Percentiles rank a stretch among this genome's conserved stretches.
These are phyloP conservation scores for Endothia cerciana DNA, from an alignment of 2,329 filamentous ascomycete genomes.

Conservation along the genomic window DNA sequence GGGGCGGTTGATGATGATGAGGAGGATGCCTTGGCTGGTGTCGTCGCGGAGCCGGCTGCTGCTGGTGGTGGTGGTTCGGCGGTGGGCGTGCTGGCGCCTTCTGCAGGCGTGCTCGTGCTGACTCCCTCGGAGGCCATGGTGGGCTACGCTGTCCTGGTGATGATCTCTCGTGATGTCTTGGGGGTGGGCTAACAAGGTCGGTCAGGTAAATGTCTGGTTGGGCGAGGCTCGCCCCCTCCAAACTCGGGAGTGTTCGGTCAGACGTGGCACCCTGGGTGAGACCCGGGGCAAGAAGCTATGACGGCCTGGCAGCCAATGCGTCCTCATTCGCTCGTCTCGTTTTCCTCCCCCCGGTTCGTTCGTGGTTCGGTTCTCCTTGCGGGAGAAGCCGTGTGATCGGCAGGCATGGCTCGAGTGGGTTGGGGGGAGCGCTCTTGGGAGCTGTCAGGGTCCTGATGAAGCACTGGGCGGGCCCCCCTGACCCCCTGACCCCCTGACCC, in stretches of 20 bases:
- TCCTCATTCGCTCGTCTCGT: neutral
- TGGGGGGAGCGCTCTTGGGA: constrained; percentile 6
- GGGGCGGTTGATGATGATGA: too few species aligned
- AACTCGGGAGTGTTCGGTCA: too few species aligned
- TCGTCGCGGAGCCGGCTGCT: neutral
- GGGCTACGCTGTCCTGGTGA: constrained; percentile 4
- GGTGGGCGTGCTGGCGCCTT: constrained; percentile 12
- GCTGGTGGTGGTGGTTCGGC: constrained; percentile 8
- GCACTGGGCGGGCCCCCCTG: neutral
- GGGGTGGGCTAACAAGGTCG: too few species aligned
- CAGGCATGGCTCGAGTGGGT: constrained; percentile 13
- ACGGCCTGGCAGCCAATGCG: constrained; percentile 16
- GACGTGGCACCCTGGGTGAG: constrained; percentile 18
- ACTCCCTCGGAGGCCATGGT: constrained; percentile 26
- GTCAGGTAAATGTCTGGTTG: too few species aligned
- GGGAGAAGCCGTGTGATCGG: neutral
- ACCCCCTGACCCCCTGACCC: too few species aligned
- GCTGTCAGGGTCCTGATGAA: constrained; percentile 7
- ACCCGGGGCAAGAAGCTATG: constrained; percentile 8
- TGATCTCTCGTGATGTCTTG: neutral
- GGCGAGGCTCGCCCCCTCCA: too few species aligned
- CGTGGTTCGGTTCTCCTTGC: neutral
- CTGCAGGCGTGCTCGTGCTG: neutral
- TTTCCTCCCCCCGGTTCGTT: too few species aligned
- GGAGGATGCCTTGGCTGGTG: too few species aligned